Evolutionary conservation across 2,329 filamentous ascomycete genomes (phyloP), one percentile per base, ranked within the genome.

Genomic region (Beauveria pseudobassiana): DNA sequence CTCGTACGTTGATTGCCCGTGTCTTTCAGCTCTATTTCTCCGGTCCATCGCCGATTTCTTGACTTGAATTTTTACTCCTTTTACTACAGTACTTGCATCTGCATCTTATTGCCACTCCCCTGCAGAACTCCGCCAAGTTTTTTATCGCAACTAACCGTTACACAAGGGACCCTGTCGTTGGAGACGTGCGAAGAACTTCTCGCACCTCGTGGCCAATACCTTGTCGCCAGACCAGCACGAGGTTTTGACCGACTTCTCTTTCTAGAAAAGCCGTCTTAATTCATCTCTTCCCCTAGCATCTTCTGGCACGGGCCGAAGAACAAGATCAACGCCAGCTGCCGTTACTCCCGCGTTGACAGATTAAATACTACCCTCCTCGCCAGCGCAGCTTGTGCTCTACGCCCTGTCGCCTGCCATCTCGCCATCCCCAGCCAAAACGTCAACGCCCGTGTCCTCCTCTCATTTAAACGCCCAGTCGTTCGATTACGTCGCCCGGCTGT

Each of bases 181-280:
- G 28, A 57, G 59, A 50, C 63, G 60, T 61, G 58, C 56, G 56
- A 64, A 59, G 58, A 53, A 28, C 45, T 40, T 62, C 38, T 43
- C 60, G 26, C 60, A 55, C 63, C 63, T 64, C 60, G 63, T 64
- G 63, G 63, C 22, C 34, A 26, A 50, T 20, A 42, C 55, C 55
- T 58, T 58, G 55, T 46, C 55, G 16, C 42, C 43, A 42, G 46
- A 20, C 14, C 45, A 18, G 22, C 30, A 26, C 54, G 8, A 3
- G 5, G 49, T 58, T 58, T 40, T 58, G 45, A 58, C 55, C 55
- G 55, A 58, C 55, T 58, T 22, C 45, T 42, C 26, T 58, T 20
- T 57, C n/a, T 24, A 5, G 12, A 38, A 38, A 20, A 28, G 26
- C 26, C 54, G 34, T 48, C 28, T 14, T 3, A 34, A 20, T 42